phyloP scores from a whole-genome alignment of 2,329 filamentous ascomycete species.

The Fonsecaea multimorphosa region DNA sequence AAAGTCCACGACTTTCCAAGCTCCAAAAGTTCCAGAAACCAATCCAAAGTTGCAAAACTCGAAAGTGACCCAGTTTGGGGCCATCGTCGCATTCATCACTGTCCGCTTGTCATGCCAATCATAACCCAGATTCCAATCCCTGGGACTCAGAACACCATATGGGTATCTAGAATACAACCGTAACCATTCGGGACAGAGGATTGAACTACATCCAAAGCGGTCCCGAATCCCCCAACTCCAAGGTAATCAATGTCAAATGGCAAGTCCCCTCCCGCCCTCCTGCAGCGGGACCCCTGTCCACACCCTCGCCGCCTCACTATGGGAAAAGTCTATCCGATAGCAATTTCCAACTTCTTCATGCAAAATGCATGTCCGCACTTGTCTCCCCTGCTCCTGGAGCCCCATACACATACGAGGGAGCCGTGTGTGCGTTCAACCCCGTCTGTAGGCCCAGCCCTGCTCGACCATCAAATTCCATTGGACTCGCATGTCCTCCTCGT shows the following conservation, averaged over 20 bases:
- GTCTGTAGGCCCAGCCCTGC: slow-evolving; percentile 31
- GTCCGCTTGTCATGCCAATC: slow-evolving; percentile 1
- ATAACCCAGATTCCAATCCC: not conserved
- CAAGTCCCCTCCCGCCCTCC: no score
- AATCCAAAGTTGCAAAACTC: not conserved
- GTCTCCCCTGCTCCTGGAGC: slow-evolving; percentile 4
- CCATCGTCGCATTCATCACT: slow-evolving; percentile 4
- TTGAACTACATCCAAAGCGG: not conserved
- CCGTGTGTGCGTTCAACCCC: slow-evolving; percentile 12
- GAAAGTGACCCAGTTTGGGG: not conserved
- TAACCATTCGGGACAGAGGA: not conserved
- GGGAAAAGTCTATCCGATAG: not conserved
- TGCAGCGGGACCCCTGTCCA: not conserved
- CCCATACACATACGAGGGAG: slow-evolving; percentile 24
- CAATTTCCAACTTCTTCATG: not conserved
- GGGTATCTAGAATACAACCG: slow-evolving; percentile 2
- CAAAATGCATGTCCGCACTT: slow-evolving; percentile 22
- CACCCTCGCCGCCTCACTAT: slow-evolving; percentile 21
- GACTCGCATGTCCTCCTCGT: slow-evolving; percentile 9
- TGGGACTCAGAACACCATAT: slow-evolving; percentile 1
- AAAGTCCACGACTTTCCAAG: not conserved
- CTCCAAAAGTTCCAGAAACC: slow-evolving; percentile 5
- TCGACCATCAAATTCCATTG: slow-evolving; percentile 15
- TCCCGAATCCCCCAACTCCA: not conserved
- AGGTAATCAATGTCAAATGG: no score